These are phyloP conservation scores for Rhynchospora tenuis DNA, from an alignment of 176 grass and related monocot genomes.

Conservation along the genomic window DNA sequence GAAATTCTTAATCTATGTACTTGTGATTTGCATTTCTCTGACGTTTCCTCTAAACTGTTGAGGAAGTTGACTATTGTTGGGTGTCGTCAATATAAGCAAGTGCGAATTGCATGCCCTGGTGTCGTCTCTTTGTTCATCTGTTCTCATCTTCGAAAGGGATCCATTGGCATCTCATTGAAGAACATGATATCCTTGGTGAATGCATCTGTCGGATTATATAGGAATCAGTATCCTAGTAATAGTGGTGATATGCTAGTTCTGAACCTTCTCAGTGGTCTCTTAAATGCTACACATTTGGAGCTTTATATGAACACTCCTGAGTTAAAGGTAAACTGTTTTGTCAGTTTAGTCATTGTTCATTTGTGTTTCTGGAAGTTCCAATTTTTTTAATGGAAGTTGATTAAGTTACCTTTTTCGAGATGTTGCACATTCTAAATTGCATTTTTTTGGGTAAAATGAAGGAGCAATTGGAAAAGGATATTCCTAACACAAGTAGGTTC, in stretches of 20 bases:
- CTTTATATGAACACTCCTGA: neutral
- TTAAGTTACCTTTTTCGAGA: no score
- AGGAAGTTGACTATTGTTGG: neutral
- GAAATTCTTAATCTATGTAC: neutral
- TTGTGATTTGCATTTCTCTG: neutral
- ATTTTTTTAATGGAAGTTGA: no score
- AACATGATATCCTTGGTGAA: neutral
- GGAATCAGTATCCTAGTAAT: neutral
- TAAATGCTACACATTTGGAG: neutral
- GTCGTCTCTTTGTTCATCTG: neutral
- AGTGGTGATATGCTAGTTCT: neutral
- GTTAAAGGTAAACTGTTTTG: neutral
- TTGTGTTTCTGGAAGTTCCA: no score
- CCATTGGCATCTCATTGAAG: neutral
- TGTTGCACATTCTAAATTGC: no score
- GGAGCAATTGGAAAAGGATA: neutral
- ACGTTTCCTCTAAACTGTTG: neutral
- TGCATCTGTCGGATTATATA: neutral
- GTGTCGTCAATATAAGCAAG: neutral
- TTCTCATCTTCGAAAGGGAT: neutral
- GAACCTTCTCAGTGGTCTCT: neutral
- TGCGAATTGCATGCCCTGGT: neutral
- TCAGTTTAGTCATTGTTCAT: no score
- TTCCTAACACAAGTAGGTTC: neutral
- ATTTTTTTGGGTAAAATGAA: neutral